Evolutionary conservation across 73 alveolate genomes (phyloP), one percentile per base, ranked within the genome.

Genomic region (Paramecium caudatum): DNA sequence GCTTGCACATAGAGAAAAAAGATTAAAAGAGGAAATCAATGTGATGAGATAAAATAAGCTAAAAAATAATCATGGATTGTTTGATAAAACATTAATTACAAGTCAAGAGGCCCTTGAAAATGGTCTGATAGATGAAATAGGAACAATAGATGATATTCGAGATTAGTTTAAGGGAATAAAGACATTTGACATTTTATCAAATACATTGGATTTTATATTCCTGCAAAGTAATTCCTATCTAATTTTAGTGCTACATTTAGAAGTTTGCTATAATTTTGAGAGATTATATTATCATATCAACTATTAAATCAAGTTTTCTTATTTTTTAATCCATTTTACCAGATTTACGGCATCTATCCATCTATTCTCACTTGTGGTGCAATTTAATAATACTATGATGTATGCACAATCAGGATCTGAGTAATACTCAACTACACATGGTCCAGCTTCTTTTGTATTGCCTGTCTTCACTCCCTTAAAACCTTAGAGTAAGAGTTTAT

Each of bases 401-500:
- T 46, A 61, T 16, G 63, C 33, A 43, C 39, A 82, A 9, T 23
- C 45, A 16, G 41, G 70, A 32, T 90, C 91, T 37, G 91, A 92
- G 37, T 70, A 91, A n/a, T 45, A 82, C 47, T 90, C 91, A 47
- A 93, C 91, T 8, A 93, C 80, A 47, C 95, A 93, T 1, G 95
- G 95, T 0, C 97, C 97, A 0, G 97, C 97, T 23, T 94, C 63
- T 8, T 61, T 32, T 34, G 97, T 93, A 0, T 62, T 85, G 0
- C 97, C 97, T 17, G 97, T 93, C 41, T 93, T 93, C 0, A 93
- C 92, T 46, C 97, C 97, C 33, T 78, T 55, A 74, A 91, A 93
- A 6, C 97, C 97, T 41, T 91, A 61, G 5, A 81, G 41, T 7
- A 93, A 82, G 17, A 93, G 17, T 47, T 93, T 93, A 46, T 93